These are phyloP conservation scores for Suillus brevipes DNA, from an alignment of 768 basidiomycete species.

Conservation along the genomic window DNA sequence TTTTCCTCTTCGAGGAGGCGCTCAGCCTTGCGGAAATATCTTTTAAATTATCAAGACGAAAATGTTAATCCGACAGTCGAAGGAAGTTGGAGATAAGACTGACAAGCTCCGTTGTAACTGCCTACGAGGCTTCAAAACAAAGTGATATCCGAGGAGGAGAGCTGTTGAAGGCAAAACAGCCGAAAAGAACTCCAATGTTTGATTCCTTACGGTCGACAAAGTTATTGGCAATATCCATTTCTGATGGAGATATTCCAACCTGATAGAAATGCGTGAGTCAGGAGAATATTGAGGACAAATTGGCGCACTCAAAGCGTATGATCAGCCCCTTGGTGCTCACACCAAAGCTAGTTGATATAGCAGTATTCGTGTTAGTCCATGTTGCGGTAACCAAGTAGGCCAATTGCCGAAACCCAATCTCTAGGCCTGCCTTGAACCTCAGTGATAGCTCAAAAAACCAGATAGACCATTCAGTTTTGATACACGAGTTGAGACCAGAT, in stretches of 20 bases:
- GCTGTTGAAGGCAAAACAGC: constrained; percentile 56
- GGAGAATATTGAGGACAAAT: constrained; percentile 10
- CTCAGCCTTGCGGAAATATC: constrained; percentile 67
- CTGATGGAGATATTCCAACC: constrained; percentile 58
- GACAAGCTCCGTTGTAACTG: constrained; percentile 57
- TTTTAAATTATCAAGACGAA: constrained; percentile 26
- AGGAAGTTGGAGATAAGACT: constrained; percentile 17
- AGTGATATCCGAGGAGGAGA: constrained; percentile 54
- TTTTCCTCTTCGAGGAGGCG: constrained; percentile 64
- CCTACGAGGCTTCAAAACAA: constrained; percentile 55
- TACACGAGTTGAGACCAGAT: constrained; percentile 44
- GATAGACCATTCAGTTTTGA: constrained; percentile 53
- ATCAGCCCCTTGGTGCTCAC: constrained; percentile 49
- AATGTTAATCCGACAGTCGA: constrained; percentile 2
- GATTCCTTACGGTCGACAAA: constrained; percentile 50
- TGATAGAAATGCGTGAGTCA: constrained; percentile 29
- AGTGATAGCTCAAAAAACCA: constrained; percentile 56
- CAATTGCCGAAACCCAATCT: constrained; percentile 48
- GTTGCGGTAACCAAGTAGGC: constrained; percentile 44
- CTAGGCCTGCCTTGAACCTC: constrained; percentile 49
- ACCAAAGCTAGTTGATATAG: constrained; percentile 46
- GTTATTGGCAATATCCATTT: constrained; percentile 56
- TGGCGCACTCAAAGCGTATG: constrained; percentile 53
- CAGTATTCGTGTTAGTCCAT: constrained; percentile 48
- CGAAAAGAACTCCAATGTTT: constrained; percentile 49